Percentiles rank a stretch among this genome's conserved stretches.
Conservation (phyloP, 371 early-diverging fungal species). For the Entomophthora muscae region DNA sequence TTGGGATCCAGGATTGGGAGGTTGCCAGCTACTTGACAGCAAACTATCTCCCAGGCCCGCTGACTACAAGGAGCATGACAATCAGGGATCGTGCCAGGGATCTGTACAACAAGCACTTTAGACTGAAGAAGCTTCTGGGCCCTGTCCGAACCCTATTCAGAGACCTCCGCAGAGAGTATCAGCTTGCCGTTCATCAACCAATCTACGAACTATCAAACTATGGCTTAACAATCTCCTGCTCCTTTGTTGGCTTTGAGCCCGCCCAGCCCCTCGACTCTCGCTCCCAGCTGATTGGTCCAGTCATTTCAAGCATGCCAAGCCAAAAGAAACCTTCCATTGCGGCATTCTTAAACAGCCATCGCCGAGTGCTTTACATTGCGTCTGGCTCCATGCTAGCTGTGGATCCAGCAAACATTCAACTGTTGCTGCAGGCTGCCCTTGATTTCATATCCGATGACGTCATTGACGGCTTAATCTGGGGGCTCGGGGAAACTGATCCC, state of each 20-base stretch:
- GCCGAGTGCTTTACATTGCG: not conserved
- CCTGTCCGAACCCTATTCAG: not conserved
- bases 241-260: constrained; percentile 1
- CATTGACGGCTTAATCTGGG: not conserved
- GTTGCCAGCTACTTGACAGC: not conserved
- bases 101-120: not conserved
- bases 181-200: not conserved
- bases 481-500: not conserved
- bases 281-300: not conserved
- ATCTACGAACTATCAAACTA: not conserved
- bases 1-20: not conserved
- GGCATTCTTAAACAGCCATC: not conserved
- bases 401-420: not conserved
- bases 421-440: not conserved
- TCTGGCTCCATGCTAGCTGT: not conserved
- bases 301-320: not conserved
- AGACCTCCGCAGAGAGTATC: not conserved
- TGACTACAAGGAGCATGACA: not conserved
- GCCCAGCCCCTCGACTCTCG: not conserved
- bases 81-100: not conserved
- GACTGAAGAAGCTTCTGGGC: not conserved
- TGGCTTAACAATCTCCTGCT: not conserved
- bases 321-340: not conserved
- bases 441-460: not conserved
- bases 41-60: not conserved